Evolutionary conservation across 192 early-diverging fungal species (phyloP).

Genomic region (Helicostylum pulchrum): DNA sequence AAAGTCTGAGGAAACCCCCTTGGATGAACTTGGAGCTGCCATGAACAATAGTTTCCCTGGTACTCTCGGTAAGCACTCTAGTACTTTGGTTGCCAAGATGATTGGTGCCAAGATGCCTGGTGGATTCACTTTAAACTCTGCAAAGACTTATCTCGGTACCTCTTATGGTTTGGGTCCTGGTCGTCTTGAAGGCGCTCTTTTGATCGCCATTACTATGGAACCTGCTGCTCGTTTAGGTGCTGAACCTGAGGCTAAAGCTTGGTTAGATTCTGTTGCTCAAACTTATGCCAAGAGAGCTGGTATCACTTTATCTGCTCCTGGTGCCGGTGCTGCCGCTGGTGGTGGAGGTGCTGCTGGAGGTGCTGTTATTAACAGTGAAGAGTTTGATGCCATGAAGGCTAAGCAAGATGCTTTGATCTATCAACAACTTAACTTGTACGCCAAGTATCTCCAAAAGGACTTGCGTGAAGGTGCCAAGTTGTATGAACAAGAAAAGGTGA

Average conservation of each 20-base stretch:
- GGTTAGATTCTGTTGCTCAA: conserved; percentile 72
- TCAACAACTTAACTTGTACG: conserved; percentile 75
- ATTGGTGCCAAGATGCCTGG: conserved; percentile 89
- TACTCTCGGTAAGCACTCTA: conserved; percentile 79
- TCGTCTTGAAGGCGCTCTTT: conserved; percentile 69
- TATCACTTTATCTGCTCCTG: conserved; percentile 56
- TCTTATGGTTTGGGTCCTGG: conserved; percentile 75
- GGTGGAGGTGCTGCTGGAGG: conserved; percentile 52
- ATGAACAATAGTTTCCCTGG: conserved; percentile 63
- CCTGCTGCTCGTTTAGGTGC: conserved; percentile 72
- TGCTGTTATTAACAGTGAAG: conserved; percentile 84
- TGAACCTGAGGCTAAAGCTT: conserved; percentile 73
- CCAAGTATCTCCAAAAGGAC: conserved; percentile 80
- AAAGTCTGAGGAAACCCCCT: conserved; percentile 87
- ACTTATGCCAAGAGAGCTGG: conserved; percentile 69
- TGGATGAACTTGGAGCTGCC: conserved; percentile 73
- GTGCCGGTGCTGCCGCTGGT: conserved; percentile 42
- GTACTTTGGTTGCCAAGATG: conserved; percentile 73
- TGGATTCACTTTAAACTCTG: conserved; percentile 77
- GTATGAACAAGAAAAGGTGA: conserved; percentile 65
- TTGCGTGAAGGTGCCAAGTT: conserved; percentile 64
- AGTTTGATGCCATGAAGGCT: conserved; percentile 75
- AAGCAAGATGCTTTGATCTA: conserved; percentile 67
- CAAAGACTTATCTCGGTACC: conserved; percentile 67
- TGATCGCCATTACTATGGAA: conserved; percentile 81